Evolutionary conservation across 208 protist genomes (phyloP).

Genomic region (Leishmania mexicana): DNA sequence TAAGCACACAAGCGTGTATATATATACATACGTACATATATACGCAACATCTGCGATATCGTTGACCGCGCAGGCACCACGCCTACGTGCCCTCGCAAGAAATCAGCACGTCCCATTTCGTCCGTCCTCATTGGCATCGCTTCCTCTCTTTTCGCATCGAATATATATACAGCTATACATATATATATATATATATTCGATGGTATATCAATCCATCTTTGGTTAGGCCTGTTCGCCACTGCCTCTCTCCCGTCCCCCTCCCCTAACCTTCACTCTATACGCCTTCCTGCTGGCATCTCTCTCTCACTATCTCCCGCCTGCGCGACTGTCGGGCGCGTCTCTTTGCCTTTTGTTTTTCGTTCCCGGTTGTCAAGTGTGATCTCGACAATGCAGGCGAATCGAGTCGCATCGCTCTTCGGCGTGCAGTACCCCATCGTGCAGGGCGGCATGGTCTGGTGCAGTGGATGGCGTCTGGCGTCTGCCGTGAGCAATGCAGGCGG

Average conservation of each 20-base stretch:
- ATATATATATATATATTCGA: not conserved
- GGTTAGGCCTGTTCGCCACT: not conserved
- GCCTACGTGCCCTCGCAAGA: not conserved
- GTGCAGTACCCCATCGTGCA: constrained; percentile 83
- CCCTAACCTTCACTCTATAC: not conserved
- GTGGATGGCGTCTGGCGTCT: constrained; percentile 72
- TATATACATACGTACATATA: too few species aligned
- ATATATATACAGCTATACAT: not conserved
- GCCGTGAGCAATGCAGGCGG: constrained; percentile 88
- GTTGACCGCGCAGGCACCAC: not conserved
- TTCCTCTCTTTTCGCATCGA: not conserved
- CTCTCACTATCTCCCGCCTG: not conserved
- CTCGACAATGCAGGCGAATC: constrained; percentile 38
- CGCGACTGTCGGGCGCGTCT: not conserved
- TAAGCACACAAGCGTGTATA: not conserved
- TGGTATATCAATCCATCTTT: not conserved
- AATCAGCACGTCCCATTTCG: not conserved
- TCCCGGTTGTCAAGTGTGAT: not conserved
- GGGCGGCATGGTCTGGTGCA: constrained; percentile 86
- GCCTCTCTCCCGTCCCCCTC: not conserved
- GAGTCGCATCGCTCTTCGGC: constrained; percentile 61
- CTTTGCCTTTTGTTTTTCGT: not conserved
- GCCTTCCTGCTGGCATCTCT: not conserved
- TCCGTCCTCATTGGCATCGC: not conserved
- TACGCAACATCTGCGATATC: too few species aligned